Base-by-base conservation (phyloP, 2,329 filamentous ascomycete species). In the Aspergillus fructus region DNA sequence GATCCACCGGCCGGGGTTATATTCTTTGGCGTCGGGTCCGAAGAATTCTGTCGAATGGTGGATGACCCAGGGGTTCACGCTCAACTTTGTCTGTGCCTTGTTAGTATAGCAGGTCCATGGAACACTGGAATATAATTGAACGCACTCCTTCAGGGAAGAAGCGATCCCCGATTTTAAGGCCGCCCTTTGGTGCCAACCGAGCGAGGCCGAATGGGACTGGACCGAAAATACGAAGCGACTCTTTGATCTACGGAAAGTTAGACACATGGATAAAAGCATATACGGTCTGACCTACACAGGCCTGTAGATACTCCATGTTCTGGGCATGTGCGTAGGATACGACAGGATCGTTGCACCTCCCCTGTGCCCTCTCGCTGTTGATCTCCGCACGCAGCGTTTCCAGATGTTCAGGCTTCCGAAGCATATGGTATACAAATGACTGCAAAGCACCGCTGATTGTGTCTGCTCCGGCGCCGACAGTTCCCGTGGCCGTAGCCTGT, bases 301-400 rank as follows among this genome's bases (percentile, higher is more conserved):
- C 50, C 17, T 53, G 50, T 8, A 53, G 50, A 27, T 53, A 53
- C 12, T 17, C 40, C 41, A 53, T 45, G 27, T 53, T 53, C 13
- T 45, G n/a, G 2, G 50, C 50, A 9, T 53, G 24, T 0, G 50
- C 50, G 30, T 21, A 53, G 5, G 40, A 39, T 4, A 46, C 41
- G 40, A 53, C 21, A 2, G 40, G 12, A 13, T 45, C 40, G 13
- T 37, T 39, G 7, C 50, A 43, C 2, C 41, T 30, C 2, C 27
- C 41, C 5, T 46, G 50, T 2, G 40, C 50, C 21, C 37, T n/a
- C 24, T 51, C 49, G 2, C 6, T 24, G 8, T 6, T 15, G 19
- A 53, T 45, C 27, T 53, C 50, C 3, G 17, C 41, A 8, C 27
- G 50, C 4, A 53, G 41, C 13, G n/a, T 39, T 3, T 23, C 40